These are phyloP conservation scores for Trametes villosa DNA, from an alignment of 768 basidiomycete species.

Conservation along the genomic window DNA sequence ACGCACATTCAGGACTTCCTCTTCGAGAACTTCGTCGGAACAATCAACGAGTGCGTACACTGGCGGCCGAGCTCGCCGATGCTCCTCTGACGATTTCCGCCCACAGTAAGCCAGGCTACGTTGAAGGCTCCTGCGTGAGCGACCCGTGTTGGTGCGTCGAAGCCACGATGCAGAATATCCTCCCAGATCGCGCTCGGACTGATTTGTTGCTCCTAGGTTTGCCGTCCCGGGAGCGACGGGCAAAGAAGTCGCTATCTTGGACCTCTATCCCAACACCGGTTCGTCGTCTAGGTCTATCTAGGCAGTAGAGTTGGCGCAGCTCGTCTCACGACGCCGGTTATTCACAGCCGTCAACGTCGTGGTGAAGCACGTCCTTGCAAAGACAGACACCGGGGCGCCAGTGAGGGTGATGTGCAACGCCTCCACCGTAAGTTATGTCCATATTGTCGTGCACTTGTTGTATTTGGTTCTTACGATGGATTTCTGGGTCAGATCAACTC, in stretches of 20 bases:
- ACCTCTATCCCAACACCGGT: constrained; percentile 62
- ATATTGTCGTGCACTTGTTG: no score
- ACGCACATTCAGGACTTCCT: constrained; percentile 59
- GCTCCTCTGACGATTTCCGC: background rate
- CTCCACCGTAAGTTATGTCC: constrained; percentile 42
- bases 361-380: constrained; percentile 51
- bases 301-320: no score
- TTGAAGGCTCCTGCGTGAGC: constrained; percentile 61
- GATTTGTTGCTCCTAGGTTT: constrained; percentile 43
- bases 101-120: constrained; percentile 45
- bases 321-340: no score
- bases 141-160: constrained; percentile 63
- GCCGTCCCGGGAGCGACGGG: constrained; percentile 56
- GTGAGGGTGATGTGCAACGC: constrained; percentile 61
- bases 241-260: constrained; percentile 61
- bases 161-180: no score
- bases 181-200: no score
- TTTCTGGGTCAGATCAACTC: constrained; percentile 44
- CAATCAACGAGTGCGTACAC: constrained; percentile 49
- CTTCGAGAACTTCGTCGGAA: constrained; percentile 58
- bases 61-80: no score
- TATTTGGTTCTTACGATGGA: no score
- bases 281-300: no score
- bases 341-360: constrained; percentile 57
- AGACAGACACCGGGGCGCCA: constrained; percentile 47